These are phyloP conservation scores for Anthostomella pinea DNA, from an alignment of 2,329 filamentous ascomycete species.

Conservation along the genomic window DNA sequence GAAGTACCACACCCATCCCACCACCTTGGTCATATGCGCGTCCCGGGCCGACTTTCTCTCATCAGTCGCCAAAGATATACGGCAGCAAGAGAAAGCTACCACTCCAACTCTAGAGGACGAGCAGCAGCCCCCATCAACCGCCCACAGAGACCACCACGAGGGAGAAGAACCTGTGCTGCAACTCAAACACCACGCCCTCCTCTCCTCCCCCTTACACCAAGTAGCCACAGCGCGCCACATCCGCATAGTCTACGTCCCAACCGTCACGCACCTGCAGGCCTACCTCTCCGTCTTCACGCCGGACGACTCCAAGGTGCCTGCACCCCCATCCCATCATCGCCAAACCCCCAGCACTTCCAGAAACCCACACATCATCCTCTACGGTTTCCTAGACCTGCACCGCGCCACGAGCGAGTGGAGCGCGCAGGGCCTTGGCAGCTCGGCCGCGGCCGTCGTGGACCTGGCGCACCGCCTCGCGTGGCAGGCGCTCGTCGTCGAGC, in stretches of 20 bases:
- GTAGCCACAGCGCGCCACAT: conserved; percentile 67
- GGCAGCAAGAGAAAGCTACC: conserved; percentile 4
- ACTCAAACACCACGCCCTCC: conserved; percentile 41
- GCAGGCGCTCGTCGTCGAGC: conserved; percentile 47
- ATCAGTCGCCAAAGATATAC: conserved; percentile 51
- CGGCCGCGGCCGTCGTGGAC: conserved; percentile 62
- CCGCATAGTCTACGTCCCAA: conserved; percentile 69
- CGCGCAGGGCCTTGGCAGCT: conserved; percentile 66
- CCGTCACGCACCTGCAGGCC: conserved; percentile 73
- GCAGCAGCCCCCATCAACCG: too few species aligned
- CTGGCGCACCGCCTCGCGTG: conserved; percentile 47
- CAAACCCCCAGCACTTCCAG: conserved; percentile 5
- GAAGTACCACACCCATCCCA: conserved; percentile 51
- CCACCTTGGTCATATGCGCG: conserved; percentile 70
- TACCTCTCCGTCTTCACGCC: conserved; percentile 60
- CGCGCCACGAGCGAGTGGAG: conserved; percentile 70
- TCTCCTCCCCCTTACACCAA: conserved; percentile 65
- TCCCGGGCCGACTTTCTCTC: conserved; percentile 62
- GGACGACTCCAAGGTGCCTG: conserved; percentile 33
- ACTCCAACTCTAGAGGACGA: conserved; percentile 5
- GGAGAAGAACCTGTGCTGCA: background rate
- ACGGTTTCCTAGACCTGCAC: conserved; percentile 65
- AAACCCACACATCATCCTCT: conserved; percentile 54
- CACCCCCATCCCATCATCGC: conserved; percentile 33
- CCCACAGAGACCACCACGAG: too few species aligned